Conservation (phyloP, 202 grass and related monocot genomes). For the Schoenoplectus tabernaemontani region DNA sequence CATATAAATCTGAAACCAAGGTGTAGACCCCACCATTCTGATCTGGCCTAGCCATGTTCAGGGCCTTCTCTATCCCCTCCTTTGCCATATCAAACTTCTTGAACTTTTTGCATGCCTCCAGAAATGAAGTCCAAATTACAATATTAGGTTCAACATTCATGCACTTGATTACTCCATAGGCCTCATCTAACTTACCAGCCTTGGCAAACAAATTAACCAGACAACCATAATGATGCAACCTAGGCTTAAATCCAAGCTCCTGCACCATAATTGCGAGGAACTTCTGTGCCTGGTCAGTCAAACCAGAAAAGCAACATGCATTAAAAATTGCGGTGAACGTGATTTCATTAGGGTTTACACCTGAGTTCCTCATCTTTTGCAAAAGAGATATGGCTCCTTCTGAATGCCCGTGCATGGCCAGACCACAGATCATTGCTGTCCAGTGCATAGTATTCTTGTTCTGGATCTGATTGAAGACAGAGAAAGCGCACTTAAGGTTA, state of each 20-base stretch:
- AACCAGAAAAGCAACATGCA: constrained; percentile 41
- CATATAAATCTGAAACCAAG: constrained; percentile 58
- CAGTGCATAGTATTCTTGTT: constrained; percentile 40
- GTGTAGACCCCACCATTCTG: constrained; percentile 45
- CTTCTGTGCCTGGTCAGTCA: constrained; percentile 44
- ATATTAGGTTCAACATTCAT: constrained; percentile 57
- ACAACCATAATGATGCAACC: constrained; percentile 64
- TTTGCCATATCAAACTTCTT: constrained; percentile 58
- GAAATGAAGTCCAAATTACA: constrained; percentile 54
- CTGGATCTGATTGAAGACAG: constrained; percentile 32
- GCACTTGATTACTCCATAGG: constrained; percentile 54
- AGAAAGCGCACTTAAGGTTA: constrained; percentile 29
- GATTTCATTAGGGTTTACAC: constrained; percentile 40
- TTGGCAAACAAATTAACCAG: constrained; percentile 66
- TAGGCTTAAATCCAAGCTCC: constrained; percentile 41
- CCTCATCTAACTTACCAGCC: constrained; percentile 54
- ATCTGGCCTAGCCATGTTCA: constrained; percentile 43
- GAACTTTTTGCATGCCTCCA: constrained; percentile 45
- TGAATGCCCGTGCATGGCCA: constrained; percentile 27
- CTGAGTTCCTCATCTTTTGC: constrained; percentile 33
- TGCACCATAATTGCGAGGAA: constrained; percentile 50
- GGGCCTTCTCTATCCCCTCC: constrained; percentile 47
- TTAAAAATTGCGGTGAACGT: constrained; percentile 49
- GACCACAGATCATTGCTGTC: constrained; percentile 53
- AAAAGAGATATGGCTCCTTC: constrained; percentile 37